These are phyloP conservation scores for Phytophthora nicotianae DNA, from an alignment of 352 stramenopile species.

Conservation along the genomic window DNA sequence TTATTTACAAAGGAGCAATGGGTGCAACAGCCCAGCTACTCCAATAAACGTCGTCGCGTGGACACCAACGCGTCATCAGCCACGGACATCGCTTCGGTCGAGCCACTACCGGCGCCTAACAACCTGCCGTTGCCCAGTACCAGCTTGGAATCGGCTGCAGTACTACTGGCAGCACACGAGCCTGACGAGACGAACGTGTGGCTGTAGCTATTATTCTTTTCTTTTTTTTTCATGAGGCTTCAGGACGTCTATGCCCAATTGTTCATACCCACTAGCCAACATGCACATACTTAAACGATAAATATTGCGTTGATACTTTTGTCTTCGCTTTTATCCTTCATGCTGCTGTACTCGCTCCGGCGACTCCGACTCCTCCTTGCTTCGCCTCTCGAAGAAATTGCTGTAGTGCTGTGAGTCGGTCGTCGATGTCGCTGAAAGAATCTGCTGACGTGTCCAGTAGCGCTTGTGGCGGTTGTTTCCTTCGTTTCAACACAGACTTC, in stretches of 20 bases:
- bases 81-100: slow-evolving; percentile 3
- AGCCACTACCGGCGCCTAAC: slow-evolving; percentile 23
- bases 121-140: slow-evolving; percentile 23
- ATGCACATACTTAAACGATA: slow-evolving; percentile 27
- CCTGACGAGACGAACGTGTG: slow-evolving; percentile 25
- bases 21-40: slow-evolving; percentile 25
- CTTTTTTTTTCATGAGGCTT: slow-evolving; percentile 1
- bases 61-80: slow-evolving; percentile 6
- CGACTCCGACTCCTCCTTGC: slow-evolving; percentile 36
- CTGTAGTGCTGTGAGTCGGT: slow-evolving; percentile 80
- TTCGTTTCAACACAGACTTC: slow-evolving; percentile 12
- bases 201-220: slow-evolving; percentile 25
- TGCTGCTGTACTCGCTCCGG: slow-evolving; percentile 25
- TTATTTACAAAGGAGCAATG: slow-evolving; percentile 36
- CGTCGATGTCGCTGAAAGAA: slow-evolving; percentile 87
- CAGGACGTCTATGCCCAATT: no score
- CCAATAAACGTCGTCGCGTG: slow-evolving; percentile 30
- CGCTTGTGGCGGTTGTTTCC: slow-evolving; percentile 33
- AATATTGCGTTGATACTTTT: slow-evolving; percentile 36
- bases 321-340: slow-evolving; percentile 14
- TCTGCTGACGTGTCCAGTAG: slow-evolving; percentile 71
- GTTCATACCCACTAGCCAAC: slow-evolving; percentile 6
- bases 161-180: slow-evolving; percentile 30
- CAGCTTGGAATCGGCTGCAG: slow-evolving; percentile 9
- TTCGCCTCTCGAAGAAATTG: slow-evolving; percentile 86